Percentiles rank a stretch among this genome's conserved stretches.
phyloP scores from a whole-genome alignment of 352 stramenopile species.

The Phytophthora megakarya region DNA sequence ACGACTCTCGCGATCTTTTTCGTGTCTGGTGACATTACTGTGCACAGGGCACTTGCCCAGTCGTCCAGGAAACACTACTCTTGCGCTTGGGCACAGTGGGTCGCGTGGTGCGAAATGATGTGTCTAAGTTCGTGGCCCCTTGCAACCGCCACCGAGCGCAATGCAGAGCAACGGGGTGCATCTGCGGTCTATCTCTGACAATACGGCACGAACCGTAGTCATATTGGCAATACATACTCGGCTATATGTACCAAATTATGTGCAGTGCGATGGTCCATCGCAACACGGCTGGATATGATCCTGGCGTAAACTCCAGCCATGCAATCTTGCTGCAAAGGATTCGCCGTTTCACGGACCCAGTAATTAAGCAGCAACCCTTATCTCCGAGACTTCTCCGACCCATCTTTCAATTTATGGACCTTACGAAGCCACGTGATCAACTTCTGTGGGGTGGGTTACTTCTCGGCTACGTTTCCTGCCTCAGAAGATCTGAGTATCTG shows the following conservation, averaged over 20 bases:
- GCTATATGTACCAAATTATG: constrained; percentile 26
- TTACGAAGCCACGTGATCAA: no score
- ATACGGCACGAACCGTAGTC: constrained; percentile 20
- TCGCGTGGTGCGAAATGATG: constrained; percentile 20
- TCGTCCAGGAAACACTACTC: no score
- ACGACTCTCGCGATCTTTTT: constrained; percentile 18
- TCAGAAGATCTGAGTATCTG: no score
- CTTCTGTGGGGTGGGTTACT: no score
- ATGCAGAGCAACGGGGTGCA: constrained; percentile 18
- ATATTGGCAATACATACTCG: constrained; percentile 19
- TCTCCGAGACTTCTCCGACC: no score
- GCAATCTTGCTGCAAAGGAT: no score
- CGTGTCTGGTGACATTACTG: constrained; percentile 17
- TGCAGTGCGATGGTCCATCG: constrained; percentile 19
- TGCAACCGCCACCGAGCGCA: neutral
- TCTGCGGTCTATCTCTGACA: constrained; percentile 22
- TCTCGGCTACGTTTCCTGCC: no score
- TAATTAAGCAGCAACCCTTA: no score
- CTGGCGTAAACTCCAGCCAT: neutral
- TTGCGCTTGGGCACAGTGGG: no score
- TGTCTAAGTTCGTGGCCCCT: neutral
- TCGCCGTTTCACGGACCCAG: no score
- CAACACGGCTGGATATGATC: constrained; percentile 6
- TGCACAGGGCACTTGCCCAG: no score
- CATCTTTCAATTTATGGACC: no score